Conservation (phyloP, 208 protist species). For the Trypanosoma cruzi region DNA sequence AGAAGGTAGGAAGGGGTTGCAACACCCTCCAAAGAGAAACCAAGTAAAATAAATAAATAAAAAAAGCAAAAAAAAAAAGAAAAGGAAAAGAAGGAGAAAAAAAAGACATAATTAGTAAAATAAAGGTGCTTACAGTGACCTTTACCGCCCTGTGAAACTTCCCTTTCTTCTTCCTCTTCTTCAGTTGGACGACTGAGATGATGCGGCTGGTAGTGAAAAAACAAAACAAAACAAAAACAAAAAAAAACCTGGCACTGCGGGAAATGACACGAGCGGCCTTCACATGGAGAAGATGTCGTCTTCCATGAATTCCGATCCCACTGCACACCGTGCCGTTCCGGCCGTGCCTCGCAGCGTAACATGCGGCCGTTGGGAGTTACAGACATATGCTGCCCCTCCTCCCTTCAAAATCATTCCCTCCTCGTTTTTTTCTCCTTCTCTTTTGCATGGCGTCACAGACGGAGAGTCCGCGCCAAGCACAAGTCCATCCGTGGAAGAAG, state of each 20-base stretch:
- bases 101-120: no score
- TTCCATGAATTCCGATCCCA: conserved; percentile 15
- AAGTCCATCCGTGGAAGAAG: background rate
- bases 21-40: background rate
- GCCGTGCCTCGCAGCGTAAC: conserved; percentile 6
- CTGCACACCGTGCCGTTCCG: background rate
- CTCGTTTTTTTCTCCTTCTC: background rate
- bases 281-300: conserved; percentile 38
- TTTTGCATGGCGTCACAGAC: background rate
- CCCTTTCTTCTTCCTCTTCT: background rate
- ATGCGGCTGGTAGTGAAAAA: background rate
- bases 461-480: conserved; percentile 12
- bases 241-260: background rate
- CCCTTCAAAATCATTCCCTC: background rate
- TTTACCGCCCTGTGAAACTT: no score
- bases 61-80: background rate
- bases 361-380: background rate
- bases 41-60: conserved; percentile 14
- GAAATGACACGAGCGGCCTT: background rate
- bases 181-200: background rate
- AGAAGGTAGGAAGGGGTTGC: background rate
- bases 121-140: no score
- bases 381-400: conserved; percentile 7
- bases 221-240: background rate
- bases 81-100: background rate